phyloP scores from a whole-genome alignment of 1,284 basidiomycete species.

The Farysia itapuensis region DNA sequence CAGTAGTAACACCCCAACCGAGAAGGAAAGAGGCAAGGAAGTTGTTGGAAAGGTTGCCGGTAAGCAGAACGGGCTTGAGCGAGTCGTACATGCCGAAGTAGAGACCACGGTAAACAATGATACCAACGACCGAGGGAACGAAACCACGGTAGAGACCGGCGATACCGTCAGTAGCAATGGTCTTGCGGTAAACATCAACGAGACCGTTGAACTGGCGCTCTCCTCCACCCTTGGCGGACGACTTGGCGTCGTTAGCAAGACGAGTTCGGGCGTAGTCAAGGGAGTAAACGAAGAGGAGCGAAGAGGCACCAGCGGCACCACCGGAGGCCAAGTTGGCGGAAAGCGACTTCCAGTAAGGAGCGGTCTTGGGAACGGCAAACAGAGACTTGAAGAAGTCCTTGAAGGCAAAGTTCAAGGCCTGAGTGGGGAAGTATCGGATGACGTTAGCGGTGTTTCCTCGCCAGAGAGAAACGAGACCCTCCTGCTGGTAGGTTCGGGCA shows the following conservation, averaged over 20 bases:
- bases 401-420: slow-evolving; percentile 60
- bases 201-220: slow-evolving; percentile 61
- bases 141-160: slow-evolving; percentile 61
- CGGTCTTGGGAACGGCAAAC: slow-evolving; percentile 58
- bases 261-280: slow-evolving; percentile 61
- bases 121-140: slow-evolving; percentile 60
- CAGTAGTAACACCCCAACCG: slow-evolving; percentile 60
- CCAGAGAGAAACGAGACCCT: slow-evolving; percentile 60
- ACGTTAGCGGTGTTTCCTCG: slow-evolving; percentile 61
- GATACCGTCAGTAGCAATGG: slow-evolving; percentile 58
- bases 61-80: slow-evolving; percentile 60
- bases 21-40: slow-evolving; percentile 60
- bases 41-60: slow-evolving; percentile 56
- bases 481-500: slow-evolving; percentile 58
- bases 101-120: slow-evolving; percentile 60
- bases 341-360: slow-evolving; percentile 59
- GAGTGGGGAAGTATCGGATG: slow-evolving; percentile 60
- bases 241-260: slow-evolving; percentile 61
- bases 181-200: slow-evolving; percentile 60
- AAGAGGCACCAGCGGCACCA: slow-evolving; percentile 60
- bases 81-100: slow-evolving; percentile 61
- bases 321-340: slow-evolving; percentile 59
- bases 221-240: slow-evolving; percentile 58
- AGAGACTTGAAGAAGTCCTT: slow-evolving; percentile 61
- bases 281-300: slow-evolving; percentile 60